These are phyloP conservation scores for Gamsiella multidivaricata DNA, from an alignment of 192 early-diverging fungal species.

Conservation along the genomic window DNA sequence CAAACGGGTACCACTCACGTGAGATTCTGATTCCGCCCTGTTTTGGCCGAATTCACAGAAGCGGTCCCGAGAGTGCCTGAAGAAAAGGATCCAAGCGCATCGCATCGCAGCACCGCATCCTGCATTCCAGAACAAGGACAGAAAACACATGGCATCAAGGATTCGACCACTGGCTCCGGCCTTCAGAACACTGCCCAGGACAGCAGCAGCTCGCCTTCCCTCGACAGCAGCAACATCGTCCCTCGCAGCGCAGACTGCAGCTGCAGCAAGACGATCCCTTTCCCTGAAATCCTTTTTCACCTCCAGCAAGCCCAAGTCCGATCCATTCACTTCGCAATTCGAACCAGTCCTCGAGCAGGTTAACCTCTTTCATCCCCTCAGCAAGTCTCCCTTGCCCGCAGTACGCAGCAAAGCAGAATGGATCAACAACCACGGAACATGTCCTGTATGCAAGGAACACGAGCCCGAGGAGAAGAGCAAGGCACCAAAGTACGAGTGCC, in stretches of 20 bases:
- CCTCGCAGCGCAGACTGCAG: slow-evolving; percentile 2
- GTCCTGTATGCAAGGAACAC: slow-evolving; percentile 75
- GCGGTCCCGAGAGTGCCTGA: neutral
- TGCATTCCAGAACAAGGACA: neutral
- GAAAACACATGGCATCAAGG: slow-evolving; percentile 37
- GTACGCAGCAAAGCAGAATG: slow-evolving; percentile 71
- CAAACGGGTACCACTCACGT: neutral
- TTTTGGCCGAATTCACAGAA: neutral
- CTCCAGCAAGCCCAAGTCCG: slow-evolving; percentile 33
- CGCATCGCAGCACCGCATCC: neutral
- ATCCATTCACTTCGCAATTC: slow-evolving; percentile 45
- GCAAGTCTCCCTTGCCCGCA: slow-evolving; percentile 74
- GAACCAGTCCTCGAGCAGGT: slow-evolving; percentile 58
- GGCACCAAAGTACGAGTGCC: slow-evolving; percentile 73
- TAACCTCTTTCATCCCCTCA: slow-evolving; percentile 77
- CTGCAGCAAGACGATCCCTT: slow-evolving; percentile 37
- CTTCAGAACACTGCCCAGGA: slow-evolving; percentile 38
- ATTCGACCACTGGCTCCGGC: slow-evolving; percentile 45
- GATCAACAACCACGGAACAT: slow-evolving; percentile 73
- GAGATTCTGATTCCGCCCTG: neutral
- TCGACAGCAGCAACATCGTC: slow-evolving; percentile 3
- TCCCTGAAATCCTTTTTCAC: slow-evolving; percentile 52
- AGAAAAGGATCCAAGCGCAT: neutral
- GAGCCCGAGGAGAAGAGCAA: slow-evolving; percentile 44
- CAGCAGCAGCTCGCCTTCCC: slow-evolving; percentile 14